Evolutionary conservation across 75 land plant genomes (phyloP).

Genomic region (Selaginella moellendorffii): DNA sequence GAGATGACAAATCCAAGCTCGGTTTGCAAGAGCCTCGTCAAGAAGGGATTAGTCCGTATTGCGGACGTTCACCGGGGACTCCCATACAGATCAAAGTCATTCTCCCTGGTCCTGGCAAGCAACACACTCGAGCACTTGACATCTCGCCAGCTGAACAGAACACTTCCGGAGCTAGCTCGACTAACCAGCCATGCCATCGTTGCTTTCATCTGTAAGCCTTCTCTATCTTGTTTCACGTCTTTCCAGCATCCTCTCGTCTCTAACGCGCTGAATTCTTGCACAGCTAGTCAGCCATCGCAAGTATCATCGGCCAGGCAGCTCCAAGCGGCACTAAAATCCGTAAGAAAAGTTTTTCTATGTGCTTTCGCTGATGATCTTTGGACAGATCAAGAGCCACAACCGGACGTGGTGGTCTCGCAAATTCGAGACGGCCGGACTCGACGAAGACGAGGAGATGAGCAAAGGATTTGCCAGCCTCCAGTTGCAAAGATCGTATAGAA

Average conservation of each 20-base stretch:
- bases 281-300: not conserved
- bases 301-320: not conserved
- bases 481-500: not conserved
- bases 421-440: slow-evolving; percentile 31
- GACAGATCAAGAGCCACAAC: slow-evolving; percentile 38
- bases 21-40: slow-evolving; percentile 43
- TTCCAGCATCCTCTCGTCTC: no score
- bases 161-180: slow-evolving; percentile 51
- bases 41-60: slow-evolving; percentile 55
- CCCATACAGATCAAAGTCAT: slow-evolving; percentile 55
- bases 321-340: not conserved
- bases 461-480: slow-evolving; percentile 32
- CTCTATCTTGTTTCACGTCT: not conserved
- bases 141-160: slow-evolving; percentile 45
- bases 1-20: slow-evolving; percentile 33
- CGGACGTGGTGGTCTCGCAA: slow-evolving; percentile 43
- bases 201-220: slow-evolving; percentile 4
- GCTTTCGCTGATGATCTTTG: not conserved
- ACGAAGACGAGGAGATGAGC: slow-evolving; percentile 40
- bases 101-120: slow-evolving; percentile 52
- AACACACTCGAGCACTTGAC: slow-evolving; percentile 56
- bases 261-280: no score
- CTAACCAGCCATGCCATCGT: slow-evolving; percentile 17
- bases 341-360: not conserved
- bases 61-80: slow-evolving; percentile 50